Evolutionary conservation across 1,284 basidiomycete genomes (phyloP), one percentile per base, ranked within the genome.

Genomic region (Blastosporella zonata): DNA sequence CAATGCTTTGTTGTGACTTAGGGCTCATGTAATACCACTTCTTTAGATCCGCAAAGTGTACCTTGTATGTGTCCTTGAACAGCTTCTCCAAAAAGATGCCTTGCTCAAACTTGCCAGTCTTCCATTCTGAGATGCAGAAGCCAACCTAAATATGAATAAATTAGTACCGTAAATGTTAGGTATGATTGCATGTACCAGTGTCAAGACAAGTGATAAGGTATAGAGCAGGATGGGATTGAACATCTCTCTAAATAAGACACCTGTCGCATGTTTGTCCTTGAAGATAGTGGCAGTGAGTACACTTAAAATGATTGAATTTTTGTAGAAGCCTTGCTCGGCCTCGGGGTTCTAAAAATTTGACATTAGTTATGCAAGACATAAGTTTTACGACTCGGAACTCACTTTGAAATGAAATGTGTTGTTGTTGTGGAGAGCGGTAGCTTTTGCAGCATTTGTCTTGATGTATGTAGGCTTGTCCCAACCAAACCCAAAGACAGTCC

Each of bases 151-250:
- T 20, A 46, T 8, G 4, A 13, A 35, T 23, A 13, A 37, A 31
- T 27, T 7, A 25, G 17, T 10, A 28, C 8, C 10, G 36, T 38
- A 18, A 13, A 39, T 9, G 17, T 41, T 8, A 36, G 29, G 17
- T 18, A 34, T 17, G 5, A 34, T 17, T 31, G 29, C 29, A 34
- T 18, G n/a, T 46, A 57, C 57, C 7, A 50, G 37, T 1, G 53
- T 55, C 8, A 60, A 48, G 2, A 58, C 18, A 3, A 58, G 35
- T 5, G 57, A 52, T 6, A 60, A 21, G 6, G 57, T 57, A 3
- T 54, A 51, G 2, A 58, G 29, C 2, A 49, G 42, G 36, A 60
- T 56, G 0, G 59, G 57, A 28, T 55, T 52, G 46, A 60, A 60
- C 12, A 46, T 40, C 1, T 47, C 12, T 2, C 31, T 6, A 17